Evolutionary conservation across 768 basidiomycete species (phyloP).

Genomic region (Lactifluus volemus): DNA sequence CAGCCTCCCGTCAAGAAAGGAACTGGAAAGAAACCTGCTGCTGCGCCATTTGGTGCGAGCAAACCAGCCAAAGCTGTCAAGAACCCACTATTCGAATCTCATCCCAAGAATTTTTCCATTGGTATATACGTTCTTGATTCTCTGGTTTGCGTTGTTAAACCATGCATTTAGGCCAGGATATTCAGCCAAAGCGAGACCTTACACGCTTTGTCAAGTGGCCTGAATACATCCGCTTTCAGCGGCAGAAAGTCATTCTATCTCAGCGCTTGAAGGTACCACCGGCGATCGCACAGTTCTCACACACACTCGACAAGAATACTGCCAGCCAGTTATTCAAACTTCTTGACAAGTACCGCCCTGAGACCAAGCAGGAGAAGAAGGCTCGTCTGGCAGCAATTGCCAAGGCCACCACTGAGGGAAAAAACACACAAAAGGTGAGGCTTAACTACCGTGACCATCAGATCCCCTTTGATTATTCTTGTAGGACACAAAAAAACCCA

Average conservation of each 20-base stretch:
- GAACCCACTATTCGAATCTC: conserved; percentile 93
- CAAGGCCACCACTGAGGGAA: conserved; percentile 70
- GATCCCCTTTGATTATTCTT: neutral
- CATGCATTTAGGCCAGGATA: conserved; percentile 69
- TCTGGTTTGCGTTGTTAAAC: neutral
- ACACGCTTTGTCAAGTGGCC: conserved; percentile 99
- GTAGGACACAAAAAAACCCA: conserved; percentile 87
- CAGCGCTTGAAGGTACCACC: conserved; percentile 98
- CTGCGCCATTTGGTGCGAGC: conserved; percentile 73
- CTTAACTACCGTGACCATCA: neutral
- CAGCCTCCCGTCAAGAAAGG: conserved; percentile 72
- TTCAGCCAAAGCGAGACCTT: conserved; percentile 81
- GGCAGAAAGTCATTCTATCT: conserved; percentile 96
- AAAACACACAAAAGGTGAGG: conserved; percentile 52
- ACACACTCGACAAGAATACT: conserved; percentile 98
- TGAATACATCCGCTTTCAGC: conserved; percentile 94
- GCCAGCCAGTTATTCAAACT: conserved; percentile 98
- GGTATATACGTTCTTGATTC: conserved; percentile 41
- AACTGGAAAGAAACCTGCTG: conserved; percentile 76
- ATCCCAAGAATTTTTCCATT: conserved; percentile 90
- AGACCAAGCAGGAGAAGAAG: conserved; percentile 97
- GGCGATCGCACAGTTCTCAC: conserved; percentile 95
- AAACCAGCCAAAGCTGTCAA: conserved; percentile 70
- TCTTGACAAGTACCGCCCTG: conserved; percentile 92
- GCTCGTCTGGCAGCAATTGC: conserved; percentile 75